phyloP scores from a whole-genome alignment of 2,329 filamentous ascomycete genomes.

The Nemania serpens region DNA sequence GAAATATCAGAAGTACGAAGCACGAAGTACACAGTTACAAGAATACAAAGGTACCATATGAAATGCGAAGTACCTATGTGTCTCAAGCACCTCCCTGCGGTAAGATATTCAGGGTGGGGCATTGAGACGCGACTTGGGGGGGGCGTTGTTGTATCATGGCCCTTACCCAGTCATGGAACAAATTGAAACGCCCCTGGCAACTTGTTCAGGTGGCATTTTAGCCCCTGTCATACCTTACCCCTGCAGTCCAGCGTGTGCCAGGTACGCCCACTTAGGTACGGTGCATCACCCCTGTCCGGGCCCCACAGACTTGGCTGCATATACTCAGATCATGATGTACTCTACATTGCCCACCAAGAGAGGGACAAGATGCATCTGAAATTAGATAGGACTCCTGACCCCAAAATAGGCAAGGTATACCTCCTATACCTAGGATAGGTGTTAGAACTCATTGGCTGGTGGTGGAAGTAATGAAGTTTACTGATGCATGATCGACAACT shows the following conservation, averaged over 20 bases:
- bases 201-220: slow-evolving; percentile 8
- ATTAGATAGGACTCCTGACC: slow-evolving; percentile 36
- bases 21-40: slow-evolving; percentile 9
- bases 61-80: not conserved
- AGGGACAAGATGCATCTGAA: slow-evolving; percentile 34
- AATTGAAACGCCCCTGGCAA: slow-evolving; percentile 43
- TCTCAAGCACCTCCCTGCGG: too few species aligned
- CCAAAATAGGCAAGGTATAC: slow-evolving; percentile 29
- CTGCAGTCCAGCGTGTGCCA: slow-evolving; percentile 28
- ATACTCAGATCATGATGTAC: slow-evolving; percentile 30
- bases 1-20: slow-evolving; percentile 14
- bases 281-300: not conserved
- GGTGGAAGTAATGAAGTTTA: slow-evolving; percentile 4
- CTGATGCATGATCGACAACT: slow-evolving; percentile 7
- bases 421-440: slow-evolving; percentile 4
- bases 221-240: slow-evolving; percentile 19
- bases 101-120: not conserved
- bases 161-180: slow-evolving; percentile 32
- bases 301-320: slow-evolving; percentile 11
- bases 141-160: slow-evolving; percentile 16
- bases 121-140: slow-evolving; percentile 12
- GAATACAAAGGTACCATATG: slow-evolving; percentile 15
- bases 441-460: slow-evolving; percentile 9
- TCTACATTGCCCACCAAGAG: slow-evolving; percentile 34
- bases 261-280: slow-evolving; percentile 3